A percentile compares a stretch with the other conserved stretches of the same genome.
phyloP scores from a whole-genome alignment of 768 basidiomycete species.

The Mrakia blollopis region DNA sequence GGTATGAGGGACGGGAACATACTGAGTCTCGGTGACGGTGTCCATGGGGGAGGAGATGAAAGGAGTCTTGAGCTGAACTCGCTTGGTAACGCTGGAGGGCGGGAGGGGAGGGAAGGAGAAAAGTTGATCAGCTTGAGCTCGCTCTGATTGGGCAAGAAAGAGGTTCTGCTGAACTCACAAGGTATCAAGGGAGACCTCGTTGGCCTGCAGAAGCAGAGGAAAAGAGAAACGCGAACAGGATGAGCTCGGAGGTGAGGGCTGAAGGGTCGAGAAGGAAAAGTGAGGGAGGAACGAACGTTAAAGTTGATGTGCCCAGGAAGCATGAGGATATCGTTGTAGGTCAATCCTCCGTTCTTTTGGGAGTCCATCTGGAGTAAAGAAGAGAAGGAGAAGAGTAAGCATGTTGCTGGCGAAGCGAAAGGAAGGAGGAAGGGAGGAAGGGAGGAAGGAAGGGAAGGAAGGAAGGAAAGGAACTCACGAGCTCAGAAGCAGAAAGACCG shows the following conservation, averaged over 20 bases:
- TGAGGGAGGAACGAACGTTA: conserved; percentile 51
- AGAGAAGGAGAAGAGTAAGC: not conserved
- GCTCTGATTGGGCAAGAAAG: not conserved
- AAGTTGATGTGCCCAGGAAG: conserved; percentile 96
- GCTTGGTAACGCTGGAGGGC: conserved; percentile 65
- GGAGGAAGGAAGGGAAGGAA: conserved; percentile 3
- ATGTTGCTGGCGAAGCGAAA: not conserved
- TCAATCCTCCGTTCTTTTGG: conserved; percentile 77
- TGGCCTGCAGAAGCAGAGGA: conserved; percentile 31
- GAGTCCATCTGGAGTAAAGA: conserved; percentile 60
- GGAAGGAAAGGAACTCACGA: too few relatives aligned
- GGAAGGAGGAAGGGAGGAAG: not conserved
- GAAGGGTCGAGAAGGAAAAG: not conserved
- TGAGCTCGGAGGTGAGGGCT: not conserved
- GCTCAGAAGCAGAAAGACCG: too few relatives aligned
- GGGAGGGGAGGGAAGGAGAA: conserved; percentile 7
- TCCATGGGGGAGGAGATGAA: conserved; percentile 99
- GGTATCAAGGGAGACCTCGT: conserved; percentile 71
- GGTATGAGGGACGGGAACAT: conserved; percentile 42
- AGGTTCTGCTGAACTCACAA: conserved; percentile 39
- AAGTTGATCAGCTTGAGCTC: conserved; percentile 18
- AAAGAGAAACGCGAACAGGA: not conserved
- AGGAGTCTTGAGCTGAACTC: conserved; percentile 84
- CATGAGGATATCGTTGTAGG: conserved; percentile 94
- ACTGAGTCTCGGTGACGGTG: conserved; percentile 93